These are phyloP conservation scores for Fimicolochytrium jonesii DNA, from an alignment of 192 early-diverging fungal genomes.

Conservation along the genomic window DNA sequence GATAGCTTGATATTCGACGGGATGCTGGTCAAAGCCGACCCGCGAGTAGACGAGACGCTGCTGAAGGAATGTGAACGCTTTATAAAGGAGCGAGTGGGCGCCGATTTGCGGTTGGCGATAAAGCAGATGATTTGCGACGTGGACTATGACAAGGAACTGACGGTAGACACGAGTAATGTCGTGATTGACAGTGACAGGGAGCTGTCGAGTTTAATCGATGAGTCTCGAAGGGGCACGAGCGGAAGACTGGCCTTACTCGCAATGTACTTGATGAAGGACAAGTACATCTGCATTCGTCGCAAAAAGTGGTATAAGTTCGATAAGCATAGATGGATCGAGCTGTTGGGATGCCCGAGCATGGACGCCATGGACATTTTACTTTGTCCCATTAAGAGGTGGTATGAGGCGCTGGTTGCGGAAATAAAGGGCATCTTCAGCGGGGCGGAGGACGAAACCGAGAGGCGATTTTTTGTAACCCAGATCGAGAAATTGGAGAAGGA, in stretches of 20 bases:
- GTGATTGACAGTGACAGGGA: too few species aligned
- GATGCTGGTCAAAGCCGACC: not conserved
- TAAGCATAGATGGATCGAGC: not conserved
- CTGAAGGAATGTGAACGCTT: not conserved
- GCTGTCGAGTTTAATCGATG: too few species aligned
- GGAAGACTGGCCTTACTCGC: too few species aligned
- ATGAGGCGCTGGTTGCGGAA: not conserved
- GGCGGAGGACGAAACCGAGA: not conserved
- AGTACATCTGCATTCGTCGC: too few species aligned
- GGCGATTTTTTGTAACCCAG: not conserved
- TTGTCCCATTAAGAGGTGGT: not conserved
- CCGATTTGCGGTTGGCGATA: not conserved
- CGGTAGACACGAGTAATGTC: too few species aligned
- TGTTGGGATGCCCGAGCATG: not conserved
- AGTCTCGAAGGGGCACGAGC: too few species aligned
- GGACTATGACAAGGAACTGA: too few species aligned
- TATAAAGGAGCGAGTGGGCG: not conserved
- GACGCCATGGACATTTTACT: not conserved
- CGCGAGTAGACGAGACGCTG: not conserved
- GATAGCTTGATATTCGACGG: not conserved
- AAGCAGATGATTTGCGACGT: not conserved
- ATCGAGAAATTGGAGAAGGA: not conserved
- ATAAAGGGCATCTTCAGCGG: not conserved
- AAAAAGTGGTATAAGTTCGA: too few species aligned
- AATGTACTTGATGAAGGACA: too few species aligned